A percentile compares a stretch with the other conserved stretches of the same genome.
Conservation (phyloP, 805 yeast species). For the Candida tammaniensis region DNA sequence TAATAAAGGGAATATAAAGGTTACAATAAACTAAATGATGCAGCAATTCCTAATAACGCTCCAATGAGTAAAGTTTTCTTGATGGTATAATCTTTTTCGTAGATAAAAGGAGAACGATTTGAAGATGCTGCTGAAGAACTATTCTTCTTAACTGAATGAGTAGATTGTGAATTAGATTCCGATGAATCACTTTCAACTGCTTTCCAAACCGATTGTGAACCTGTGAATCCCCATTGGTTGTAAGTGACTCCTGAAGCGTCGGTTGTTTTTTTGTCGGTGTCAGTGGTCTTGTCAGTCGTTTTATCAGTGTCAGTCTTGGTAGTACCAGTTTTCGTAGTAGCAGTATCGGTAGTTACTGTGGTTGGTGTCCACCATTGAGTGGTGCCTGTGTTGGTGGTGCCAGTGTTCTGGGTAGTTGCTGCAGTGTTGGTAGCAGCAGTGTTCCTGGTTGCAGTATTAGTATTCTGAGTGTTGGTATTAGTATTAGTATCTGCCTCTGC, state of each 20-base stretch:
- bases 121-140: conserved; percentile 10
- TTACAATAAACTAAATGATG: conserved; percentile 9
- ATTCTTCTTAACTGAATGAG: conserved; percentile 5
- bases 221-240: conserved; percentile 44
- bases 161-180: conserved; percentile 2
- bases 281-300: conserved; percentile 2
- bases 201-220: conserved; percentile 35
- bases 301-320: conserved; percentile 1
- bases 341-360: conserved; percentile 11
- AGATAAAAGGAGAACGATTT: too few species aligned
- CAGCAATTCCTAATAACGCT: conserved; percentile 10
- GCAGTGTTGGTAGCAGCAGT: conserved; percentile 11
- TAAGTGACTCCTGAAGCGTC: conserved; percentile 20
- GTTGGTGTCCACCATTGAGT: conserved; percentile 18
- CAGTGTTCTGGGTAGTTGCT: conserved; percentile 7
- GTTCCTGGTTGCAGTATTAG: conserved; percentile 7
- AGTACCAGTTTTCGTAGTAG: conserved; percentile 10
- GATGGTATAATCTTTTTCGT: conserved; percentile 14
- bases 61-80: conserved; percentile 15
- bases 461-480: conserved; percentile 6
- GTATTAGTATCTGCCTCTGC: conserved; percentile 3
- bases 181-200: conserved; percentile 7
- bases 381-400: conserved; percentile 8
- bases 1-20: too few species aligned
- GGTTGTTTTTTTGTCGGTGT: conserved; percentile 6